Percentiles rank a stretch among this genome's conserved stretches.
phyloP scores from a whole-genome alignment of 805 yeast genomes.

The Saccharomycopsis fermentans region DNA sequence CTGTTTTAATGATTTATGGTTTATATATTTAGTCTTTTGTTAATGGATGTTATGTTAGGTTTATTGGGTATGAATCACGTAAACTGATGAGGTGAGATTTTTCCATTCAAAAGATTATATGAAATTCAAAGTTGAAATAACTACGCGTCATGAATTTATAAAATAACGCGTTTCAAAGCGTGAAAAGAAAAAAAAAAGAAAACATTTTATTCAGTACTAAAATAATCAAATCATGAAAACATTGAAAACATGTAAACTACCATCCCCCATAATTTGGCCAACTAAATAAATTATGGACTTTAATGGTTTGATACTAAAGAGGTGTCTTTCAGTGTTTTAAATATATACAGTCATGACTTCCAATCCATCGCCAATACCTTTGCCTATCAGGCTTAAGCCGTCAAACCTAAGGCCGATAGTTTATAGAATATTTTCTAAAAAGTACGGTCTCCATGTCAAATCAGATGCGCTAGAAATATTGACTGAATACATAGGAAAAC shows the following conservation, averaged over 20 bases:
- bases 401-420: conserved; percentile 85
- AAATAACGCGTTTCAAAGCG: not conserved
- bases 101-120: too few species aligned
- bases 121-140: too few species aligned
- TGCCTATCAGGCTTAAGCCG: conserved; percentile 73
- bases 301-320: too few species aligned
- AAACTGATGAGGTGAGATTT: too few species aligned
- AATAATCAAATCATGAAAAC: too few species aligned
- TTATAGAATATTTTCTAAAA: conserved; percentile 79
- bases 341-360: not conserved
- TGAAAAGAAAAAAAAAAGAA: not conserved
- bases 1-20: not conserved
- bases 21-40: not conserved
- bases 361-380: conserved; percentile 31
- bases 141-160: not conserved
- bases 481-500: conserved; percentile 65
- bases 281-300: too few species aligned
- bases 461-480: conserved; percentile 69
- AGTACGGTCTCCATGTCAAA: conserved; percentile 83
- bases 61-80: not conserved
- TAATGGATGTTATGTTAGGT: not conserved
- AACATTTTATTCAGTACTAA: too few species aligned
- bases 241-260: too few species aligned
- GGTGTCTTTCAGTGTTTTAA: too few species aligned
- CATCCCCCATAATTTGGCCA: too few species aligned